Percentiles rank a stretch among this genome's conserved stretches.
phyloP scores from a whole-genome alignment of 768 basidiomycete genomes.

The Lentinus tigrinus region DNA sequence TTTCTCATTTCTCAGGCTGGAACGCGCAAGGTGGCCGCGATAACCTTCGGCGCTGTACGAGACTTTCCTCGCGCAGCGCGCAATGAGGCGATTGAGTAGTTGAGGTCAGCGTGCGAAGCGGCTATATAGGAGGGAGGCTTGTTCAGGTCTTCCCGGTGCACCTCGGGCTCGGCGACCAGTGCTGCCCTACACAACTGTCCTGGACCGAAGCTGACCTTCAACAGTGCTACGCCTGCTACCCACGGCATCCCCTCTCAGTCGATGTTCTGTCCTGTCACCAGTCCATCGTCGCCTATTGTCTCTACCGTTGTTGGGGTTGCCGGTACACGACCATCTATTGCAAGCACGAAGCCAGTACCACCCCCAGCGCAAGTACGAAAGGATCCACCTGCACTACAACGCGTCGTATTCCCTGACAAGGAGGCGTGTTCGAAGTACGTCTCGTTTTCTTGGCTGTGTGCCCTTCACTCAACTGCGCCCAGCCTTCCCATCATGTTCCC shows the following conservation, averaged over 20 bases:
- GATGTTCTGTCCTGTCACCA: conserved; percentile 16
- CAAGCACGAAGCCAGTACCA: conserved; percentile 62
- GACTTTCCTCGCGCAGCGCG: no score
- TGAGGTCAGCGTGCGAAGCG: no score
- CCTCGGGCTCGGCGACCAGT: no score
- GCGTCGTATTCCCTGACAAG: conserved; percentile 68
- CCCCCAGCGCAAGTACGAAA: conserved; percentile 63
- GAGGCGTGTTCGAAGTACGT: conserved; percentile 77
- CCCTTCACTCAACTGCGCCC: conserved; percentile 2
- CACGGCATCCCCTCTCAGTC: background rate
- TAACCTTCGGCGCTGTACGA: no score
- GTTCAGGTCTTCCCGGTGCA: no score
- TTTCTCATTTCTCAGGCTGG: background rate
- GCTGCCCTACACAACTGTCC: no score
- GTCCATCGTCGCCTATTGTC: conserved; percentile 2
- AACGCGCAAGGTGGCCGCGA: no score
- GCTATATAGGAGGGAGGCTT: no score
- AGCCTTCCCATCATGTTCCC: conserved; percentile 83
- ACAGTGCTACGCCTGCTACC: conserved; percentile 8
- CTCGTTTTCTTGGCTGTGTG: background rate
- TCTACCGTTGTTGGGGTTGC: background rate
- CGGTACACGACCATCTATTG: conserved; percentile 10
- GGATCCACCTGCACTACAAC: conserved; percentile 50
- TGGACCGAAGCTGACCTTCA: background rate
- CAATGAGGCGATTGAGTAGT: no score